A percentile compares a stretch with the other conserved stretches of the same genome.
Conservation (phyloP, 192 early-diverging fungal genomes). For the Coemansia javaensis region DNA sequence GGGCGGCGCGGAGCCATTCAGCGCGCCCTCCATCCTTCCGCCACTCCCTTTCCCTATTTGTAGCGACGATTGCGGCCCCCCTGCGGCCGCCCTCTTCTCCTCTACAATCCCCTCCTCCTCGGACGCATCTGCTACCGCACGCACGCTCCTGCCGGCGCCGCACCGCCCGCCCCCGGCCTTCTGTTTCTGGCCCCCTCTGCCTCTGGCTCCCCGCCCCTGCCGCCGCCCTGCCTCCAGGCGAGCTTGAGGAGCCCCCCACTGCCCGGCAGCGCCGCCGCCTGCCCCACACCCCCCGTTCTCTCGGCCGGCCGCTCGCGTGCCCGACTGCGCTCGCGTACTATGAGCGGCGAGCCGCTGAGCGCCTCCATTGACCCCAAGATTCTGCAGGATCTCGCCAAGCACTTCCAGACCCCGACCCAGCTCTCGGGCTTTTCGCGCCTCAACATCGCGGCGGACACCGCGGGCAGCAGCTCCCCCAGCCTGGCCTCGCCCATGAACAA, state of each 20-base stretch:
- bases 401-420: conserved; percentile 34
- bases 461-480: conserved; percentile 17
- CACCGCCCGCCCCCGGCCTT: too few relatives aligned
- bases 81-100: conserved; percentile 4
- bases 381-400: conserved; percentile 46
- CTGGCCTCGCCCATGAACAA: conserved; percentile 30
- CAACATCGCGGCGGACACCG: conserved; percentile 22
- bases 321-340: conserved; percentile 32
- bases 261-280: too few relatives aligned
- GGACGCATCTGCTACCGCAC: too few relatives aligned
- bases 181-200: not conserved
- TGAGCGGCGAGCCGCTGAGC: conserved; percentile 48
- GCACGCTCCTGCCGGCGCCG: too few relatives aligned
- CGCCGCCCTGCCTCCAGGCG: too few relatives aligned
- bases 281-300: not conserved
- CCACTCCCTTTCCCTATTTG: conserved; percentile 3
- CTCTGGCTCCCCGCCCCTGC: not conserved
- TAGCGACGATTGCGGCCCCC: conserved; percentile 6
- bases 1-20: conserved; percentile 4
- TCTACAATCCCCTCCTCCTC: not conserved
- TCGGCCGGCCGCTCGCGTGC: too few relatives aligned
- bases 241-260: too few relatives aligned
- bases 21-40: not conserved
- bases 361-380: conserved; percentile 42
- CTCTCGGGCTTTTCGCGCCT: conserved; percentile 46